phyloP scores from a whole-genome alignment of 345 rosid species.

The Eucalyptus erythrocorys region DNA sequence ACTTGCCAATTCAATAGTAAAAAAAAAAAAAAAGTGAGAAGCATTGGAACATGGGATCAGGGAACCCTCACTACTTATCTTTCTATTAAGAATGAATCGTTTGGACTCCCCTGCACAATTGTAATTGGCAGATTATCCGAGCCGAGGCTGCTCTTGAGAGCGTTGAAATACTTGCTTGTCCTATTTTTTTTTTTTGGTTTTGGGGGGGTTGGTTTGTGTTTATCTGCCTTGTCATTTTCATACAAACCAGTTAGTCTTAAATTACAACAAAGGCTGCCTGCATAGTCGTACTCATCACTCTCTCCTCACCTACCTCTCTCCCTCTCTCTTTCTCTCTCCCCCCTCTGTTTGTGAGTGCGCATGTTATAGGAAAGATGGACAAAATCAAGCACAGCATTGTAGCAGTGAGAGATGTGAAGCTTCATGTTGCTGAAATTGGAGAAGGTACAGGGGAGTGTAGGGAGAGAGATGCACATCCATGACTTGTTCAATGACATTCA shows the following conservation, averaged over 20 bases:
- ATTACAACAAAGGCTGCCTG: not conserved
- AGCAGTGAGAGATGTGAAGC: conserved; percentile 23
- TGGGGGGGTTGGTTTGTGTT: not conserved
- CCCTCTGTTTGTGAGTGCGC: not conserved
- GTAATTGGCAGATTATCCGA: not conserved
- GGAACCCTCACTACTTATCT: not conserved
- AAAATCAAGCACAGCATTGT: conserved; percentile 28
- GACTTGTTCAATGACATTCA: not conserved
- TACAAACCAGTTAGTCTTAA: not conserved
- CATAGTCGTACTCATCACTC: not conserved
- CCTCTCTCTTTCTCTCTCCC: not conserved
- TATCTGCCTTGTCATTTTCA: not conserved
- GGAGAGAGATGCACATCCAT: not conserved
- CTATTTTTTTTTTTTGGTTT: too few relatives aligned
- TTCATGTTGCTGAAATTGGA: conserved; percentile 46
- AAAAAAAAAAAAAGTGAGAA: not conserved
- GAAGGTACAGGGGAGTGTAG: conserved; percentile 10
- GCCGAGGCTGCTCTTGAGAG: not conserved
- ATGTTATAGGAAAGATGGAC: conserved; percentile 8
- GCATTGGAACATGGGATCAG: not conserved
- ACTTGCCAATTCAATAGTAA: not conserved
- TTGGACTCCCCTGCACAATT: not conserved
- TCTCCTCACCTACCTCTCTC: not conserved
- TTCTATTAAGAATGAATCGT: not conserved
- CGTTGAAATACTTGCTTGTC: not conserved